Conservation (phyloP, 768 basidiomycete species). For the Peribolospora kevripleyi region DNA sequence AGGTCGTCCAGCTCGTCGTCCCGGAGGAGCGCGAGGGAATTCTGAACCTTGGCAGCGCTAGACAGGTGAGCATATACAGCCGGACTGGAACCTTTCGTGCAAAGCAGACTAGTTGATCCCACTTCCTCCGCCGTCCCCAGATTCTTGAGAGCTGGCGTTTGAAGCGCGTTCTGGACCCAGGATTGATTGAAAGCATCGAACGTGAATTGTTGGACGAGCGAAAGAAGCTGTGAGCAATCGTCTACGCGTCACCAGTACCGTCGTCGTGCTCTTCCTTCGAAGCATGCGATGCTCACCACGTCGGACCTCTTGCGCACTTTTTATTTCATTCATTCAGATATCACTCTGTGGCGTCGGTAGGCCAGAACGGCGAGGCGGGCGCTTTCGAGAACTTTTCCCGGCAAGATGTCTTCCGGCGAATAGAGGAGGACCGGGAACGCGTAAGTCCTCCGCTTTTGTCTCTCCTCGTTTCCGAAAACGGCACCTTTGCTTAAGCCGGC, state of each 20-base stretch:
- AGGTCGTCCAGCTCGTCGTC: constrained; percentile 20
- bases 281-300: background rate
- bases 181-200: constrained; percentile 13
- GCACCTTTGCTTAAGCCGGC: background rate
- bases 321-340: background rate
- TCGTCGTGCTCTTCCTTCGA: background rate
- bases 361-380: background rate
- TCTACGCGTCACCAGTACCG: constrained; percentile 1
- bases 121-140: constrained; percentile 7
- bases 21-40: constrained; percentile 22
- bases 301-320: background rate
- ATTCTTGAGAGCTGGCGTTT: constrained; percentile 16
- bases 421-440: constrained; percentile 26
- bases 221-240: constrained; percentile 6
- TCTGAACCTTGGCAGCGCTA: constrained; percentile 21
- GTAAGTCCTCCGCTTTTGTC: constrained; percentile 10
- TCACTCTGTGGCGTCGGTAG: background rate
- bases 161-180: constrained; percentile 14
- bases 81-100: background rate
- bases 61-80: constrained; percentile 17
- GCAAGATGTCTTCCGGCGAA: constrained; percentile 22
- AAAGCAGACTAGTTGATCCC: background rate
- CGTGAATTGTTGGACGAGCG: constrained; percentile 5
- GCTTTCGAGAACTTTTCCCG: constrained; percentile 18
- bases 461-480: background rate